A percentile compares a stretch with the other conserved stretches of the same genome.
Evolutionary conservation across 2,329 filamentous ascomycete species (phyloP).

Genomic region (Elsinoe batatas): DNA sequence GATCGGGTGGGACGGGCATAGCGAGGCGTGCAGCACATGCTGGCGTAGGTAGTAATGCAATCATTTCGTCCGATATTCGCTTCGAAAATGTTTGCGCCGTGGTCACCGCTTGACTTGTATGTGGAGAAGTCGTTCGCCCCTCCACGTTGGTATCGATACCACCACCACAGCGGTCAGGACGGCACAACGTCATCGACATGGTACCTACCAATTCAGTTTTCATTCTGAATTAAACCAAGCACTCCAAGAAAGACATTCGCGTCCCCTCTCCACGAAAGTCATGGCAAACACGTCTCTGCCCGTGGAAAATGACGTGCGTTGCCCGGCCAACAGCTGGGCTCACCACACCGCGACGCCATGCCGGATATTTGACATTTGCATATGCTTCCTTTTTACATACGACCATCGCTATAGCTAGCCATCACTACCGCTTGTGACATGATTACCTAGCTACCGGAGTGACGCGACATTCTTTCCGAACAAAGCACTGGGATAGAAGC

Average conservation of each 20-base stretch:
- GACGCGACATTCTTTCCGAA: too few relatives aligned
- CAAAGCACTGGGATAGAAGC: too few relatives aligned
- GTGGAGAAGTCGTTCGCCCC: background rate
- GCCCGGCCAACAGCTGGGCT: background rate
- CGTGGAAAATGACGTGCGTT: background rate
- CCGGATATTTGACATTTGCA: background rate
- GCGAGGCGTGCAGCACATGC: background rate
- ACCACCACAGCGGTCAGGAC: background rate
- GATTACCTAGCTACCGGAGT: background rate
- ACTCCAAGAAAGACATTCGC: background rate
- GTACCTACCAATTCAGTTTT: background rate
- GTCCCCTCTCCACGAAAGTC: background rate
- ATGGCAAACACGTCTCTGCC: background rate
- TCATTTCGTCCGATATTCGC: background rate
- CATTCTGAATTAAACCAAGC: background rate
- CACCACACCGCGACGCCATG: background rate
- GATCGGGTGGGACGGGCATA: background rate
- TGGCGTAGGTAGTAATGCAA: slow-evolving; percentile 4
- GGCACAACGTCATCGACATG: background rate
- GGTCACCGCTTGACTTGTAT: too few relatives aligned
- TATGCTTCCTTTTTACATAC: too few relatives aligned
- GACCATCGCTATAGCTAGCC: background rate
- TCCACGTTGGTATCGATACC: background rate
- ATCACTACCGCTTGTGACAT: background rate
- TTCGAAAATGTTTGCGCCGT: too few relatives aligned